Conservation (phyloP, 129 eudicot genomes). For the Pittosporum tobira region DNA sequence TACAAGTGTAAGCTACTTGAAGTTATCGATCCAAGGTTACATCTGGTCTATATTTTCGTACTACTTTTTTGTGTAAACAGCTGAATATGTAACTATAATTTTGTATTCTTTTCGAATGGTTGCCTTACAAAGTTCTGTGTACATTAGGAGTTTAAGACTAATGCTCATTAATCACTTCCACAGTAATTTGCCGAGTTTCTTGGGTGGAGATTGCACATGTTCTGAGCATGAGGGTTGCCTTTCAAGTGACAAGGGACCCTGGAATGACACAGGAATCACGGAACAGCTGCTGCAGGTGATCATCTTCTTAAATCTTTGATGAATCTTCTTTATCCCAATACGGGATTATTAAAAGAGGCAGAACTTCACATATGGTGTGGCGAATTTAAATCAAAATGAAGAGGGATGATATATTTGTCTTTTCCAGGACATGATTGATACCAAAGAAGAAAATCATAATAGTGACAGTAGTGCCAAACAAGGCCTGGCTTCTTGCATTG, state of each 20-base stretch:
- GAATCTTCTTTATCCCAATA: not conserved
- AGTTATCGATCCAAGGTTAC: conserved; percentile 43
- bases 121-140: not conserved
- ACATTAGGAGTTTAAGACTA: not conserved
- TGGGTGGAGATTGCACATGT: conserved; percentile 56
- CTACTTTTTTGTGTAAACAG: no score
- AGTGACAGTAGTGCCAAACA: conserved; percentile 2
- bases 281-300: conserved; percentile 37
- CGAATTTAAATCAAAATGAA: not conserved
- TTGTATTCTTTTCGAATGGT: no score
- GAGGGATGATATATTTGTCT: not conserved
- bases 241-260: conserved; percentile 54
- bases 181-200: conserved; percentile 51
- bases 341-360: not conserved
- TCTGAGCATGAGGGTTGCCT: conserved; percentile 45
- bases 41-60: not conserved
- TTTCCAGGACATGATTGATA: conserved; percentile 20
- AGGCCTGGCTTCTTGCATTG: not conserved
- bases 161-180: not conserved
- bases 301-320: not conserved
- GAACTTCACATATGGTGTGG: conserved; percentile 3
- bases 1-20: conserved; percentile 36
- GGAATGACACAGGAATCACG: conserved; percentile 43
- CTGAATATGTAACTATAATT: not conserved
- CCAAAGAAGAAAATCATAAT: conserved; percentile 11